A percentile compares a stretch with the other conserved stretches of the same genome.
These are phyloP conservation scores for Chaetomiaceae sp. DNA, from an alignment of 2,329 filamentous ascomycete species.

Conservation along the genomic window DNA sequence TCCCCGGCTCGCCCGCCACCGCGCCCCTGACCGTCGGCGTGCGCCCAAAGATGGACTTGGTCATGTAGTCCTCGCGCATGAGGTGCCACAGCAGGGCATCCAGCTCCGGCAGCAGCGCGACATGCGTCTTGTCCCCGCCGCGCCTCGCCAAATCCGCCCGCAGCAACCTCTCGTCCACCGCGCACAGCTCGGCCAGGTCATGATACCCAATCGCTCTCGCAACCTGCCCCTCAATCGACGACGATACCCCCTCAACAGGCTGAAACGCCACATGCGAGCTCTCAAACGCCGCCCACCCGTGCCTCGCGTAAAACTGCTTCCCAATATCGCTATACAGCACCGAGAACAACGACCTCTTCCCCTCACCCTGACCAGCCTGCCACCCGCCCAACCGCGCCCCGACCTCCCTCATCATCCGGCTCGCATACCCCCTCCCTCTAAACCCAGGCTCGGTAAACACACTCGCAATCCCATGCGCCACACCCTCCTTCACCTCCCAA, in stretches of 20 bases:
- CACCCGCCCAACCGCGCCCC: conserved; percentile 40
- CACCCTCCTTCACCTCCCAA: conserved; percentile 45
- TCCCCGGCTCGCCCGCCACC: conserved; percentile 49
- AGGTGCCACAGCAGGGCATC: conserved; percentile 73
- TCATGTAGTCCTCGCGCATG: conserved; percentile 75
- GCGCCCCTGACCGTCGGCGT: conserved; percentile 65
- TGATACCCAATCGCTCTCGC: conserved; percentile 50
- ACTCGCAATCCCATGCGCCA: conserved; percentile 71
- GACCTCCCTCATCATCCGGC: conserved; percentile 67
- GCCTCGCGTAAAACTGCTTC: conserved; percentile 70
- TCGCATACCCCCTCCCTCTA: conserved; percentile 71
- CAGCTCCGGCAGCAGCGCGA: conserved; percentile 66
- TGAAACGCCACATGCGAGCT: conserved; percentile 68
- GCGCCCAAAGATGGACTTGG: conserved; percentile 54
- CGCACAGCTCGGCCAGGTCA: conserved; percentile 59
- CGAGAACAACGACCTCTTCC: conserved; percentile 53
- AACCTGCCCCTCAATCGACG: conserved; percentile 21
- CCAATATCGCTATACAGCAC: conserved; percentile 86
- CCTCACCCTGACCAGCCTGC: conserved; percentile 30
- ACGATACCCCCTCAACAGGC: conserved; percentile 27
- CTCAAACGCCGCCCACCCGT: conserved; percentile 72
- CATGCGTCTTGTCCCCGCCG: conserved; percentile 41
- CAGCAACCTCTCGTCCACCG: conserved; percentile 60
- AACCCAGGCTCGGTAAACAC: conserved; percentile 70
- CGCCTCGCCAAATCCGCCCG: conserved; percentile 43